A percentile compares a stretch with the other conserved stretches of the same genome.
These are phyloP conservation scores for Sarocladium strictum DNA, from an alignment of 2,329 filamentous ascomycete genomes.

Conservation along the genomic window DNA sequence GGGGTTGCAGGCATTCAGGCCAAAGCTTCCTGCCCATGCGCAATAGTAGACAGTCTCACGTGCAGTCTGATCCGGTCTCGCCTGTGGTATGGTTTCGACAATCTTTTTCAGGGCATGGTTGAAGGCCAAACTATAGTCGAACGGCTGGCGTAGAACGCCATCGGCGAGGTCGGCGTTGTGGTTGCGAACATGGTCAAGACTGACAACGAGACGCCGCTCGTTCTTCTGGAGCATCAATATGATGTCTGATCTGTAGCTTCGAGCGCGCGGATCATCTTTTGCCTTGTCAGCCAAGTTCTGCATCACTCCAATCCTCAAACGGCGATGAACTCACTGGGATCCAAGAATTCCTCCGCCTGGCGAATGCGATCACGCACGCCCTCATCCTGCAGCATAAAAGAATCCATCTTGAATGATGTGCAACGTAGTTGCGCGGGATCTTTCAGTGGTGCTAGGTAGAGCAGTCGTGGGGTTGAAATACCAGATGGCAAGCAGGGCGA, in stretches of 20 bases:
- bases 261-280: slow-evolving; percentile 46
- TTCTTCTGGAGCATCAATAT: slow-evolving; percentile 68
- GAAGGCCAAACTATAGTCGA: slow-evolving; percentile 84
- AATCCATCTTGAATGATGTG: slow-evolving; percentile 54
- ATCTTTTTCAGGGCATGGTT: slow-evolving; percentile 86
- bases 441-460: slow-evolving; percentile 10
- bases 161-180: slow-evolving; percentile 78
- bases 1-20: slow-evolving; percentile 90
- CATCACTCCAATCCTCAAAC: slow-evolving; percentile 11
- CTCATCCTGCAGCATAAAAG: slow-evolving; percentile 73
- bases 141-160: slow-evolving; percentile 75
- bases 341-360: slow-evolving; percentile 85
- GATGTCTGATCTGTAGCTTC: slow-evolving; percentile 86
- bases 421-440: background rate
- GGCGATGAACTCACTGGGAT: slow-evolving; percentile 63
- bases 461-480: background rate
- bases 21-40: slow-evolving; percentile 94
- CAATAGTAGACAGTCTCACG: slow-evolving; percentile 89
- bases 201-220: slow-evolving; percentile 60
- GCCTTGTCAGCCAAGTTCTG: background rate
- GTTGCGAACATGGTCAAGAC: slow-evolving; percentile 84
- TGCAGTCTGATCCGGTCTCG: slow-evolving; percentile 67
- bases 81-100: slow-evolving; percentile 70
- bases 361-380: slow-evolving; percentile 78
- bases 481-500: background rate